Evolutionary conservation across 441 rosid species (phyloP), one percentile per base, ranked within the genome.

Genomic region (Populus tomentosa): DNA sequence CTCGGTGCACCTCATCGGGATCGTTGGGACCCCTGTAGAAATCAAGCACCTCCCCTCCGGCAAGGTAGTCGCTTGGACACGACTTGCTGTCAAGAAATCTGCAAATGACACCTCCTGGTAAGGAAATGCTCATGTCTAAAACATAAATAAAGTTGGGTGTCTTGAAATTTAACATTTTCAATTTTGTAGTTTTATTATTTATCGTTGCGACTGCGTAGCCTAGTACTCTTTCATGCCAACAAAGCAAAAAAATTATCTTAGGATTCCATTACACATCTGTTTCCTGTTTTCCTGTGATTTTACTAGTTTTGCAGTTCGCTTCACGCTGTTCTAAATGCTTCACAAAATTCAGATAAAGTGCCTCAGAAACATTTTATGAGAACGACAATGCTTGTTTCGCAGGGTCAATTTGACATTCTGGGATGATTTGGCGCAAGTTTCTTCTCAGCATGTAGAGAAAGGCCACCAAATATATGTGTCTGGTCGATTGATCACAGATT

Each of bases 331-430:
- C 42, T 73, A 36, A 36, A 61, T 6, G 28, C 26, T 46, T 18
- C 13, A 20, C 59, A 56, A 9, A 30, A 20, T 9, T 30, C 4
- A 18, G n/a, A 50, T 64, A 36, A 61, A 6, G 50, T 59, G 30
- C 30, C 11, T 66, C 13, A 10, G 18, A 18, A 24, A 28, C 40
- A n/a, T 50, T 26, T 23, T 61, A 35, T 20, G 46, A 61, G 20
- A 76, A 24, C 77, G 67, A 70, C 6, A 33, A 28, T 71, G 62
- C 30, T 6, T 63, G 70, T 76, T 75, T 68, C 66, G 24, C 74
- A 90, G 92, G 94, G 80, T 90, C 62, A 87, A 81, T 81, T 82
- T 89, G 89, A 85, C 92, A 23, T 90, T 90, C 76, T 90, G 92
- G 92, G 87, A 89, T 67, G 92, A 89, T 75, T 69, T 90, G 78